Evolutionary conservation across 2,329 filamentous ascomycete genomes (phyloP), one percentile per base, ranked within the genome.

Genomic region (Lasiodiplodia sp.): DNA sequence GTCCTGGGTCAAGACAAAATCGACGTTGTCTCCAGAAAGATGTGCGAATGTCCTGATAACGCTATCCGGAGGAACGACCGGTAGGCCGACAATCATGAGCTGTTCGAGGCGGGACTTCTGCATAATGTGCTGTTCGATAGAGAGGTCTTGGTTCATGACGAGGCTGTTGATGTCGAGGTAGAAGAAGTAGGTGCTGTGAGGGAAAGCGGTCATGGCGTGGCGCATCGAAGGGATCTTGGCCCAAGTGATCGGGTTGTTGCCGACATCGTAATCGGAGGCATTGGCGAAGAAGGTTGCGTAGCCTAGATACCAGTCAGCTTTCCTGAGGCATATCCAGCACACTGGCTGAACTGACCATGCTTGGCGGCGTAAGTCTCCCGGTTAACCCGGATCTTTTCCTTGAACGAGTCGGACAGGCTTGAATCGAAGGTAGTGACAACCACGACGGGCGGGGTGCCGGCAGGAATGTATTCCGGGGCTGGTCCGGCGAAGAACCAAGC

Each of bases 1-100:
- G 77, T 99, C 96, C 80, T 97, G 94, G 7, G 92, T 91, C 47
- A 97, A 79, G 49, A 97, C 87, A 16, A 98, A 84, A 72, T 97
- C 92, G 52, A 97, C 89, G 68, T 94, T 87, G 55, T 91, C 85
- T 44, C 90, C 90, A 71, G 88, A 89, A n/a, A 97, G 83, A 76
- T 97, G 91, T 18, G 87, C 84, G 77, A 97, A 97, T 0, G 96
- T 98, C 84, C 92, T 95, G 82, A 99, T 98, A 74, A 99, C 94
- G 81, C 93, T 97, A 81, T 97, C 93, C 0, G 96, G 96, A 2
- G 95, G 96, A 10, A 98, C 95, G 63, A 99, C 89, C 6, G 96
- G 89, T 66, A 90, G 86, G 79, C 97, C 92, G 78, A 90, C 91
- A 73, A 96, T 88, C 93, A 98, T 97, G 68, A 92, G 79, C 25